Evolutionary conservation across 2,329 filamentous ascomycete genomes (phyloP).

Genomic region (Chrysoporthe deuterocubensis): DNA sequence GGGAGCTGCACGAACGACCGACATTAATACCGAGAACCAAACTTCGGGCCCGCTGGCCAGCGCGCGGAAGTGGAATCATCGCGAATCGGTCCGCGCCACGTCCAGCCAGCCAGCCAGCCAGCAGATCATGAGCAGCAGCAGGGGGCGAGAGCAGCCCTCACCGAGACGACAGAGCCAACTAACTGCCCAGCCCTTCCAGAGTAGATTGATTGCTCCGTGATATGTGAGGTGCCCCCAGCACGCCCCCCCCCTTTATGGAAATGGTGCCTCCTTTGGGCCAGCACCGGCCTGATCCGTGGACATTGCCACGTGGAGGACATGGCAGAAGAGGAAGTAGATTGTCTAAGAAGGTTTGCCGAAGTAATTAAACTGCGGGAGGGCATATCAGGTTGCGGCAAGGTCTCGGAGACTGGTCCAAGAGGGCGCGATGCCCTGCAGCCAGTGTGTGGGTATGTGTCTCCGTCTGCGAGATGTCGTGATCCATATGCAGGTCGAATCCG

Average conservation of each 20-base stretch:
- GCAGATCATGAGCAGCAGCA: neutral
- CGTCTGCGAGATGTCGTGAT: neutral
- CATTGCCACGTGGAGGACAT: conserved; percentile 22
- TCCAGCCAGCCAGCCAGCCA: neutral
- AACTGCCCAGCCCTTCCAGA: neutral
- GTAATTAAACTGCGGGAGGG: neutral
- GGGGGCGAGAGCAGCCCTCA: neutral
- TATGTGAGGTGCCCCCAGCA: neutral
- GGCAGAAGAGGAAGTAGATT: conserved; percentile 17
- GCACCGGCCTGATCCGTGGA: conserved; percentile 2
- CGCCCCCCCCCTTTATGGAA: neutral
- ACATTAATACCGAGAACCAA: conserved; percentile 23
- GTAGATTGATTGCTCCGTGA: neutral
- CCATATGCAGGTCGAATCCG: neutral
- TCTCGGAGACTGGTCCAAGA: neutral
- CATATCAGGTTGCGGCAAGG: neutral
- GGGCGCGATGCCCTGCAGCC: neutral
- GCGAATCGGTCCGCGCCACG: conserved; percentile 1
- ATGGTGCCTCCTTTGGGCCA: neutral
- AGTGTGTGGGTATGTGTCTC: neutral
- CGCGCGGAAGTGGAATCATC: neutral
- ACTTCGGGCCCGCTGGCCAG: conserved; percentile 13
- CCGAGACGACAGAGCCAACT: neutral
- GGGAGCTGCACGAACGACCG: conserved; percentile 11
- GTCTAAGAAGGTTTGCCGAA: neutral